A percentile compares a stretch with the other conserved stretches of the same genome.
Evolutionary conservation across 2,329 filamentous ascomycete genomes (phyloP).

Genomic region (Aureobasidium sp.): DNA sequence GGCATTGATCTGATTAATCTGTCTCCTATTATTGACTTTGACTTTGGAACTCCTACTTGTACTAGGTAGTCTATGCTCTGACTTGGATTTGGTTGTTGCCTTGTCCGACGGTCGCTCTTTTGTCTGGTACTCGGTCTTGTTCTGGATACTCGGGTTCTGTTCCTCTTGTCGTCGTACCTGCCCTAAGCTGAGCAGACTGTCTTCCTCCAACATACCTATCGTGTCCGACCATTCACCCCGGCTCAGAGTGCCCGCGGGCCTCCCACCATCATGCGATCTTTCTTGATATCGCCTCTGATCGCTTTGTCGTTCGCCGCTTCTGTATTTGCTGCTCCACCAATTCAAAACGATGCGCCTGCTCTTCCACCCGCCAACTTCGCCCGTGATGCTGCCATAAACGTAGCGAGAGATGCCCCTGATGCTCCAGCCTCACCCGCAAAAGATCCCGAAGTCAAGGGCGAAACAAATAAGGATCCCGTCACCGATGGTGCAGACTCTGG

Average conservation of each 20-base stretch:
- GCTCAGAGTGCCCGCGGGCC: conserved; percentile 15
- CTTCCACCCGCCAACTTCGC: background rate
- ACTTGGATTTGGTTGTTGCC: background rate
- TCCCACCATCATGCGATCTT: conserved; percentile 24
- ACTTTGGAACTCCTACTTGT: background rate
- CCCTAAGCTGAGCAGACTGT: background rate
- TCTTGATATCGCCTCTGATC: conserved; percentile 24
- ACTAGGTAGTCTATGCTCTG: background rate
- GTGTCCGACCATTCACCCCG: background rate
- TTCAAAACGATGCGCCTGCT: conserved; percentile 12
- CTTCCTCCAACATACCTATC: background rate
- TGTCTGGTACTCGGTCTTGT: background rate
- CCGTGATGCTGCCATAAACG: conserved; percentile 16
- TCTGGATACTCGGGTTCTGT: background rate
- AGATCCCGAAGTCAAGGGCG: conserved; percentile 20
- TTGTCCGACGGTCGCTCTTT: background rate
- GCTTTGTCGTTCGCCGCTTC: conserved; percentile 24
- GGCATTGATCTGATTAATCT: background rate
- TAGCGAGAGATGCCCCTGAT: conserved; percentile 17
- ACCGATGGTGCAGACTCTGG: conserved; percentile 21
- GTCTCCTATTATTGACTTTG: conserved; percentile 1
- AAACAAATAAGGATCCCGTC: conserved; percentile 32
- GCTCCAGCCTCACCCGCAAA: conserved; percentile 18
- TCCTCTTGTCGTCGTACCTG: background rate
- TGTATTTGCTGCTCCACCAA: conserved; percentile 17